Base-by-base conservation (phyloP, 768 basidiomycete genomes). In the Russula vinacea region DNA sequence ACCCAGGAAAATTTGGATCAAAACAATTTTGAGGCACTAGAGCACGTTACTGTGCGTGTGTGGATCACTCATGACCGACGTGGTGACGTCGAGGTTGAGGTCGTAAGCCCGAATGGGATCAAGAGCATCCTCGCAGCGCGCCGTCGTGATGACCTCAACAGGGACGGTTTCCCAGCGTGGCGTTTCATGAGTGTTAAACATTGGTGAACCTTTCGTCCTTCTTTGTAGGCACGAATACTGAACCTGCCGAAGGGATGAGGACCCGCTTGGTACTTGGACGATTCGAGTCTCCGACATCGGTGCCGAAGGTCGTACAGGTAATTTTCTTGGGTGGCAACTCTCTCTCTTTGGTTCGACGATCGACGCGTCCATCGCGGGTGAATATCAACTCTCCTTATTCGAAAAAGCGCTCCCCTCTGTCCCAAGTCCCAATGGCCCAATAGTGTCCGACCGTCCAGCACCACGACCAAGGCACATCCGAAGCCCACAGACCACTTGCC, bases 161-260 rank as follows among this genome's bases (percentile, higher is more conserved):
- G 70, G 5, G 81, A 79, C 10, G 96, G 97, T 10, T 96, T 82
- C 73, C 84, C 84, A n/a, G 95, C 92, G 0, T 99, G 97, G 97
- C 88, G 83, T n/a, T 99, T 99, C 74, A 98, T 98, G 94, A 85
- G 86, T 37, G 84, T 98, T 61, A 99, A 99, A 75, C 97, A 99
- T 71, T 99, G 97, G 96, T 95, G 62, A 74, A 85, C 76, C 44
- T 62, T 40, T 68, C 26, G 13, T 62, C 44, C 54, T 22, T 52
- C n/a, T 64, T 40, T 16, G 7, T 29, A 6, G 22, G 56, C 16
- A 59, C 42, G 42, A 40, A 58, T 65, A 13, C 62, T 75, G 44
- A 76, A 63, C 33, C 0, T 45, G 24, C 40, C 13, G 29, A 66
- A 98, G 96, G 96, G 94, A 90, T 44, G 97, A 99, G 76, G 80